These are phyloP conservation scores for Lachnellula suecica DNA, from an alignment of 2,329 filamentous ascomycete genomes.

Conservation along the genomic window DNA sequence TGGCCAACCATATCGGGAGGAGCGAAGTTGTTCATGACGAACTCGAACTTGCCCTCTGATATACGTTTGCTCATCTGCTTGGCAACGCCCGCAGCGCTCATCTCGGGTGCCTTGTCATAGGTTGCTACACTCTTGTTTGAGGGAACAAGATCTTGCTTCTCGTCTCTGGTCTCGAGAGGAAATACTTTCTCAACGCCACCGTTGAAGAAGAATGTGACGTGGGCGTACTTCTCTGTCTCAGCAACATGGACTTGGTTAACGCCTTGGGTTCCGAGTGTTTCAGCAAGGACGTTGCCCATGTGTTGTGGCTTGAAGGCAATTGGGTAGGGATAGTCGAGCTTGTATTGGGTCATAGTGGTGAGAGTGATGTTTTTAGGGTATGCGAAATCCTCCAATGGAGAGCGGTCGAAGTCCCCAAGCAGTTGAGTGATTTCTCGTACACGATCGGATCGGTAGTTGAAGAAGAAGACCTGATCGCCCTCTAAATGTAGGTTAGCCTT, in stretches of 20 bases:
- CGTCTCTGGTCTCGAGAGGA: slow-evolving; percentile 85
- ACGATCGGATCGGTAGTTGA: slow-evolving; percentile 99
- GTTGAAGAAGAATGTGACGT: slow-evolving; percentile 99
- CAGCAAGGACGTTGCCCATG: slow-evolving; percentile 98
- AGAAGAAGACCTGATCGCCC: slow-evolving; percentile 95
- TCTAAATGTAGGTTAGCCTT: slow-evolving; percentile 49
- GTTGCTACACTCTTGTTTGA: slow-evolving; percentile 89
- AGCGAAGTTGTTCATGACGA: slow-evolving; percentile 99
- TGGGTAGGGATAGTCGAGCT: slow-evolving; percentile 88
- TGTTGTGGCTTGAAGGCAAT: slow-evolving; percentile 91
- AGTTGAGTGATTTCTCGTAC: slow-evolving; percentile 95
- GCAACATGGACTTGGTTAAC: slow-evolving; percentile 94
- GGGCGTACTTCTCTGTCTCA: slow-evolving; percentile 99
- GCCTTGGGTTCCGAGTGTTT: slow-evolving; percentile 88
- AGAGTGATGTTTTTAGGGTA: slow-evolving; percentile 87
- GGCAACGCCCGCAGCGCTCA: slow-evolving; percentile 89
- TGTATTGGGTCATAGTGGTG: slow-evolving; percentile 98
- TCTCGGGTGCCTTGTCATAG: slow-evolving; percentile 92
- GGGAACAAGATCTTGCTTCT: slow-evolving; percentile 73
- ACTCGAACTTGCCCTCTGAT: slow-evolving; percentile 81
- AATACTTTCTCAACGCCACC: slow-evolving; percentile 97
- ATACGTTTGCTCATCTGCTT: slow-evolving; percentile 89
- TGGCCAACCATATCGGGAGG: slow-evolving; percentile 99
- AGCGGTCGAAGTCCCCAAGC: slow-evolving; percentile 87
- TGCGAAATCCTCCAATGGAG: slow-evolving; percentile 84